These are phyloP conservation scores for Talaromyces sp. DNA, from an alignment of 2,329 filamentous ascomycete genomes.

Conservation along the genomic window DNA sequence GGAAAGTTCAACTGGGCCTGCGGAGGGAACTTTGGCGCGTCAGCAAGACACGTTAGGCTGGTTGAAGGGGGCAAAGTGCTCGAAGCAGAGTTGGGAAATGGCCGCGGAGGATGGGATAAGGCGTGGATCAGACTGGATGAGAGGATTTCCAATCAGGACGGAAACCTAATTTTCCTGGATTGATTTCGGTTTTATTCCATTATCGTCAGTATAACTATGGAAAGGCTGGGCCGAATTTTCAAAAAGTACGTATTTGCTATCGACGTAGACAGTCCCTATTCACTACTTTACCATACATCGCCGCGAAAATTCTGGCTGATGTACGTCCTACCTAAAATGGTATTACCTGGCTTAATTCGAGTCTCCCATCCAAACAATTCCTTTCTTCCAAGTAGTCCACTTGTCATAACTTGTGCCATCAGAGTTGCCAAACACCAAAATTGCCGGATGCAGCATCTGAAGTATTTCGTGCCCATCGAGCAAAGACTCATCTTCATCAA, in stretches of 20 bases:
- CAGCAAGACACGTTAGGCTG: conserved; percentile 25
- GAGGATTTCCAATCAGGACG: conserved; percentile 33
- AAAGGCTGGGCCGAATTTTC: too few relatives aligned
- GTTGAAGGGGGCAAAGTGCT: conserved; percentile 25
- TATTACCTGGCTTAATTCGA: neutral
- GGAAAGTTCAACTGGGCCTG: conserved; percentile 30
- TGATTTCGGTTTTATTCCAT: neutral
- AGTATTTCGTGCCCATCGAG: neutral
- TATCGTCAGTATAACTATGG: too few relatives aligned
- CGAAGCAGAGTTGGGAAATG: conserved; percentile 31
- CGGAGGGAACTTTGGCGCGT: conserved; percentile 32
- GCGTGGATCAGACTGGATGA: conserved; percentile 31
- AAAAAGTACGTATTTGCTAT: neutral
- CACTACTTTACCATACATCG: neutral
- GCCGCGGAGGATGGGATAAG: conserved; percentile 25
- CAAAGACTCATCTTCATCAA: neutral
- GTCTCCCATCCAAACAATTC: neutral
- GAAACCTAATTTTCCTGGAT: conserved; percentile 22
- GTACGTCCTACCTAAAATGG: neutral
- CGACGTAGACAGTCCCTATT: neutral
- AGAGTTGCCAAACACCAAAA: neutral
- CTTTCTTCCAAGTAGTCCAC: neutral
- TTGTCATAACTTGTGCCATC: neutral
- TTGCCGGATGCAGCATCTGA: neutral
- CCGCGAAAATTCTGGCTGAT: neutral